Conservation (phyloP, 2,329 filamentous ascomycete species). For the Clarireedia hainanense region DNA sequence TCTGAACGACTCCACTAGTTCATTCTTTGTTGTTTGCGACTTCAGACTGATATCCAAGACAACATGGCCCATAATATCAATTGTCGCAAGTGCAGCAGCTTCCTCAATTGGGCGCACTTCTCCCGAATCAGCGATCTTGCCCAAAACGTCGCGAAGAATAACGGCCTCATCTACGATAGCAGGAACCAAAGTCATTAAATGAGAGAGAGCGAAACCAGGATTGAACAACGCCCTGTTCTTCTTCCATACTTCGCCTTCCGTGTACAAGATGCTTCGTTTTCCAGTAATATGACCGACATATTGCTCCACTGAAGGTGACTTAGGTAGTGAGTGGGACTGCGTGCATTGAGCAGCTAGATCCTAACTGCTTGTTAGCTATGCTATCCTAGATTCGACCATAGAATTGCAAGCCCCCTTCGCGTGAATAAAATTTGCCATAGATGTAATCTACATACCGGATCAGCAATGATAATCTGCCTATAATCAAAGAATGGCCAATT, state of each 20-base stretch:
- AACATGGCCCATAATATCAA: conserved; percentile 21
- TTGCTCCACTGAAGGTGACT: neutral
- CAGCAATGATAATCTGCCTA: conserved; percentile 7
- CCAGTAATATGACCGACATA: conserved; percentile 10
- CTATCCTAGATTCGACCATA: neutral
- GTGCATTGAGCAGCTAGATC: conserved; percentile 6
- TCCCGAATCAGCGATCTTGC: conserved; percentile 15
- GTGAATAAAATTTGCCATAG: neutral
- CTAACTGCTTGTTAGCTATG: neutral
- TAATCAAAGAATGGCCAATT: conserved; percentile 7
- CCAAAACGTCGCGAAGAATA: conserved; percentile 11
- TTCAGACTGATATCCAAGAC: conserved; percentile 12
- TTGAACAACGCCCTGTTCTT: conserved; percentile 19
- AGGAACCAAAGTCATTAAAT: conserved; percentile 15
- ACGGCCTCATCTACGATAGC: conserved; percentile 17
- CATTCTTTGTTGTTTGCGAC: conserved; percentile 16
- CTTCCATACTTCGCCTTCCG: conserved; percentile 21
- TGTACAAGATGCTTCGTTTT: conserved; percentile 14
- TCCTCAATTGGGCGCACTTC: conserved; percentile 17
- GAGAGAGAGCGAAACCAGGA: conserved; percentile 18
- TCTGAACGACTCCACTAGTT: conserved; percentile 15
- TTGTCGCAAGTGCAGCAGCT: conserved; percentile 14
- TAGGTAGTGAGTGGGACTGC: conserved; percentile 3
- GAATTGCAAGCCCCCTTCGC: neutral
- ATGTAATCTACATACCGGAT: neutral